A percentile compares a stretch with the other conserved stretches of the same genome.
These are phyloP conservation scores for Aspergillus egyptiacus DNA, from an alignment of 495 filamentous ascomycete species.

Conservation along the genomic window DNA sequence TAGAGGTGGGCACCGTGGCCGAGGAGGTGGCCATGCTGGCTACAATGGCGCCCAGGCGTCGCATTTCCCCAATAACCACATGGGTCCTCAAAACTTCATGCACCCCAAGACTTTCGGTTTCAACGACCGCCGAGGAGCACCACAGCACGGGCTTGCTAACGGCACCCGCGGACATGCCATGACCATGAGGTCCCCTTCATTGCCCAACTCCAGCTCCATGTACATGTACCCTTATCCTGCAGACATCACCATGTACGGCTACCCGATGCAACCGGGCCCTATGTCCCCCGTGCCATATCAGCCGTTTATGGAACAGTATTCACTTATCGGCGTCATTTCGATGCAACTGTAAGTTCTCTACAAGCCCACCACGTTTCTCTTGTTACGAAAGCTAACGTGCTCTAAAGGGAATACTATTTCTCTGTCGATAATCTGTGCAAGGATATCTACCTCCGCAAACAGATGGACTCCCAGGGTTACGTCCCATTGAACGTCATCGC, in stretches of 20 bases:
- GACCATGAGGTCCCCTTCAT: slow-evolving; percentile 45
- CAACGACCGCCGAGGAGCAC: slow-evolving; percentile 39
- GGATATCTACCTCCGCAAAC: slow-evolving; percentile 78
- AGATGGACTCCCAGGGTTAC: slow-evolving; percentile 93
- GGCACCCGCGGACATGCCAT: slow-evolving; percentile 36
- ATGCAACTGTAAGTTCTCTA: slow-evolving; percentile 57
- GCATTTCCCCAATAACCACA: slow-evolving; percentile 45
- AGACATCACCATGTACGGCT: slow-evolving; percentile 44
- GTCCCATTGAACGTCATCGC: slow-evolving; percentile 74
- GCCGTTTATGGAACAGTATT: slow-evolving; percentile 51
- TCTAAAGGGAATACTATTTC: slow-evolving; percentile 78
- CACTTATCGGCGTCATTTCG: slow-evolving; percentile 52
- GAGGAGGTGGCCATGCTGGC: slow-evolving; percentile 41
- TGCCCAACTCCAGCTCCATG: slow-evolving; percentile 35
- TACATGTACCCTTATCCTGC: slow-evolving; percentile 36
- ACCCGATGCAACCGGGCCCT: slow-evolving; percentile 46
- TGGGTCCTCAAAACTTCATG: slow-evolving; percentile 36
- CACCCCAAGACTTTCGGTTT: slow-evolving; percentile 35
- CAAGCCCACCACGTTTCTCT: not conserved
- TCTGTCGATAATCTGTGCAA: slow-evolving; percentile 95
- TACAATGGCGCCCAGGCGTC: slow-evolving; percentile 36
- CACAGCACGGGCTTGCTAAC: slow-evolving; percentile 30
- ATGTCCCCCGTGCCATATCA: slow-evolving; percentile 62
- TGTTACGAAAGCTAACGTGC: slow-evolving; percentile 17
- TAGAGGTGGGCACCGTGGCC: slow-evolving; percentile 51